Evolutionary conservation across 78 protist genomes (phyloP), one percentile per base, ranked within the genome.

Genomic region (Dictyostelium purpureum): DNA sequence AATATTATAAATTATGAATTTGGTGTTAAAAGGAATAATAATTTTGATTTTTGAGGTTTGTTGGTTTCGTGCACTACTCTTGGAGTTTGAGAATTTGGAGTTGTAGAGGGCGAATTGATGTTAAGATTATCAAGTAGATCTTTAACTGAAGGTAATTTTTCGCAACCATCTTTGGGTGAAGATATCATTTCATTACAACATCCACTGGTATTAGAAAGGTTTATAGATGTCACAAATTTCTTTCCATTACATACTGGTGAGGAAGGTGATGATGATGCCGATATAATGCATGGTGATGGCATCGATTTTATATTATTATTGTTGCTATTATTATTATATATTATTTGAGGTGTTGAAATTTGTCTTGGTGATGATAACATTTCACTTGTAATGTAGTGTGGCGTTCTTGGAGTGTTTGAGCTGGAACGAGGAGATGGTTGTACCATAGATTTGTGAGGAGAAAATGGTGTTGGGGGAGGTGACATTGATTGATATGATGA

Each of bases 91-190:
- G n/a, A n/a, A n/a, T n/a, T n/a, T n/a, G n/a, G n/a, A n/a, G n/a
- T n/a, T n/a, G n/a, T n/a, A n/a, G n/a, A n/a, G n/a, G n/a, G n/a
- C n/a, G n/a, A n/a, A 28, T 63, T 6, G 16, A 63, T 63, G 16
- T 74, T 12, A 19, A 74, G 51, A 74, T 74, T 61, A 33, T 65
- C 51, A 12, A 74, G 51, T 21, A 74, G 18, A 37, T 74, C 80
- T 74, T 65, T 74, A 61, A 74, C 51, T 51, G 80, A 74, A 31
- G 80, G 80, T 14, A 74, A 54, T n/a, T n/a, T n/a, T n/a, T n/a
- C n/a, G n/a, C n/a, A n/a, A n/a, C n/a, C n/a, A n/a, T n/a, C n/a
- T n/a, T n/a, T n/a, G n/a, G n/a, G n/a, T n/a, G n/a, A n/a, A n/a
- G n/a, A n/a, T n/a, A n/a, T n/a, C n/a, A n/a, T n/a, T n/a, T n/a